These are phyloP conservation scores for Colletotrichum sp. DNA, from an alignment of 2,329 filamentous ascomycete species.

Conservation along the genomic window DNA sequence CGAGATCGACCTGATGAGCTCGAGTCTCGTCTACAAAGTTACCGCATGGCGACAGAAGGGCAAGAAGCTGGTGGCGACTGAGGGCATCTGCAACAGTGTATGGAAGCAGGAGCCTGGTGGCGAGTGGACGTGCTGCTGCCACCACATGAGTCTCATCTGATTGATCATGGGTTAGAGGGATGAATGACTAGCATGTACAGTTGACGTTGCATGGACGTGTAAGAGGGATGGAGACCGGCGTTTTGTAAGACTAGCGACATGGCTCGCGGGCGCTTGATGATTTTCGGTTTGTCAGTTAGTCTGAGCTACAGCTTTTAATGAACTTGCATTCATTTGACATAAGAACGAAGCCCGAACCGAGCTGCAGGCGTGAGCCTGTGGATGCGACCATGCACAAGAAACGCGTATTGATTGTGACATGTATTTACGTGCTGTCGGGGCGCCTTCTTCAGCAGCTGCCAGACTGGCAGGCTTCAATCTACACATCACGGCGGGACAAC, in stretches of 20 bases:
- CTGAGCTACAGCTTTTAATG: background rate
- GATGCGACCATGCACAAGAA: background rate
- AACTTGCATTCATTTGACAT: background rate
- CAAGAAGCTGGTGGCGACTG: slow-evolving; percentile 34
- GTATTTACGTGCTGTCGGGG: background rate
- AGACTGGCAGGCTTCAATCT: background rate
- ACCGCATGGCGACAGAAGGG: slow-evolving; percentile 34
- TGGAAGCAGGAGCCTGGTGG: slow-evolving; percentile 37
- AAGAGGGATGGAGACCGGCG: background rate
- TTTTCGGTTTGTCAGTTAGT: background rate
- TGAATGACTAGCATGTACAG: background rate
- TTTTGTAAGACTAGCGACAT: slow-evolving; percentile 16
- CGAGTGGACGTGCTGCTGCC: slow-evolving; percentile 38
- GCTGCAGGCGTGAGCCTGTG: background rate
- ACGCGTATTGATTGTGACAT: background rate
- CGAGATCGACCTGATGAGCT: slow-evolving; percentile 41
- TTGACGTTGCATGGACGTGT: background rate
- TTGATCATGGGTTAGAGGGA: rapidly evolving
- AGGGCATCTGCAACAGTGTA: slow-evolving; percentile 37
- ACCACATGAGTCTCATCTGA: slow-evolving; percentile 31
- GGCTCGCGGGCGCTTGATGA: background rate
- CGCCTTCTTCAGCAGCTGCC: rapidly evolving
- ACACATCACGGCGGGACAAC: background rate
- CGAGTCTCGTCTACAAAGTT: slow-evolving; percentile 34
- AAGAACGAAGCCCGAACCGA: background rate